Evolutionary conservation across 2,329 filamentous ascomycete species (phyloP), one percentile per base, ranked within the genome.

Genomic region (Gnomoniopsis smithogilvyi): DNA sequence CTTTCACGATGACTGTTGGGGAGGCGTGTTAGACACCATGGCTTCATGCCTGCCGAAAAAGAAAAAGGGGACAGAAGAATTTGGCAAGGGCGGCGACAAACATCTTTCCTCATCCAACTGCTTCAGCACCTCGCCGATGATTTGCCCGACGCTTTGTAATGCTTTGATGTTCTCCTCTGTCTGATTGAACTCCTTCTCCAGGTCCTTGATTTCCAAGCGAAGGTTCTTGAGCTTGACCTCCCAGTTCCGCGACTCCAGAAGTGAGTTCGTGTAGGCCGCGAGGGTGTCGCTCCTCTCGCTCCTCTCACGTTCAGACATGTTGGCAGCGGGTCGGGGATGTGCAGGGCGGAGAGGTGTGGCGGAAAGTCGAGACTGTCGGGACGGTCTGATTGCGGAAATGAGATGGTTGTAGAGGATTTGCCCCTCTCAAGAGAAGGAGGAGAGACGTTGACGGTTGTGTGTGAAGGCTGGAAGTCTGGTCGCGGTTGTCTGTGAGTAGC

Each of bases 151-250:
- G 75, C 95, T 98, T 80, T 99, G 95, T 70, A 99, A 80, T 66
- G 95, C 95, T 82, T 99, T 99, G 82, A 99, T 98, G 79, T 98
- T 98, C 66, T 99, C 96, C 74, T 99, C 95, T 56, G 95, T 98
- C 67, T 94, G 87, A 74, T 99, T 94, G 71, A 93, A 99, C 69
- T 98, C 93, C 72, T 90, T 92, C 73, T 96, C 92, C 57, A 98
- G 78, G 61, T 90, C 92, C 80, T 98, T 99, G 76, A 99, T 97
- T 67, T 97, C 95, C 77, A 96, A 80, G 64, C 95, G 91, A 68
- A 99, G 80, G 55, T 89, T 86, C 81, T 98, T 99, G 63, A 99
- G 85, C 83, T 98, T 99, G 54, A 94, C 89, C 77, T 99, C 96
- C 92, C 92, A 98, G 83, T 99, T 95, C 76, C 96, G 87, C 68